Base-by-base conservation (phyloP, 345 rosid genomes). In the Camelina hispida region DNA sequence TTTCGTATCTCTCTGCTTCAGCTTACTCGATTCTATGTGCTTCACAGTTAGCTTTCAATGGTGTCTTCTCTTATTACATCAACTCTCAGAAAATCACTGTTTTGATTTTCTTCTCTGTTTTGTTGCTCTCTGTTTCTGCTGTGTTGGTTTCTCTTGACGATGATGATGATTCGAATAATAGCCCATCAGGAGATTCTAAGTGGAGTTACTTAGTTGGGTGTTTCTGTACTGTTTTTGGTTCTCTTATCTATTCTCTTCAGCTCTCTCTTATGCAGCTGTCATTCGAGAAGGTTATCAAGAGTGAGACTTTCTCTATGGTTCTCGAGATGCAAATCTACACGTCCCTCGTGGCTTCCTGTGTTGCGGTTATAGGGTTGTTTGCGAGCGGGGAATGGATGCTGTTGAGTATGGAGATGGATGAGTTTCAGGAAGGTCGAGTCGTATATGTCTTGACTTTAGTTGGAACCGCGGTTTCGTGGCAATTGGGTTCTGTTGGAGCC, bases 1-100 rank as follows among this genome's bases (percentile, higher is more conserved):
- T 94, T 51, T 69, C 81, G 68, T 86, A 87, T 77, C 96, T 94
- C 57, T 83, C 96, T 4, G 79, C 85, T 65, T 91, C 97, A 37
- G 87, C 97, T 11, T 94, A 88, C 68, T 89, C 97, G 10, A 88
- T 94, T 43, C 81, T 86, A 16, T 91, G 93, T 63, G 91, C 91
- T 6, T 80, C 89, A 56, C 98, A 94, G 50, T 78, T 94, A 59
- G 88, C 87, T 38, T 91, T 88, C 59, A 94, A 89, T 80, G 89
- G 89, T 3, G 71, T 91, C 38, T 89, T 91, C 82, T 89, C 97
- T 5, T 86, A 73, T 81, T 86, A 83, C 81, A 78, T 94, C 63
- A 94, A 94, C 68, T 82, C 88, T 3, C 95, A 91, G 81, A 94
- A 90, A 61, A 73, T 89, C 81, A 91, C 96, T 22, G 20, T 72